Evolutionary conservation across 2,329 filamentous ascomycete genomes (phyloP).

Genomic region (Myriosclerotinia duriaeana): DNA sequence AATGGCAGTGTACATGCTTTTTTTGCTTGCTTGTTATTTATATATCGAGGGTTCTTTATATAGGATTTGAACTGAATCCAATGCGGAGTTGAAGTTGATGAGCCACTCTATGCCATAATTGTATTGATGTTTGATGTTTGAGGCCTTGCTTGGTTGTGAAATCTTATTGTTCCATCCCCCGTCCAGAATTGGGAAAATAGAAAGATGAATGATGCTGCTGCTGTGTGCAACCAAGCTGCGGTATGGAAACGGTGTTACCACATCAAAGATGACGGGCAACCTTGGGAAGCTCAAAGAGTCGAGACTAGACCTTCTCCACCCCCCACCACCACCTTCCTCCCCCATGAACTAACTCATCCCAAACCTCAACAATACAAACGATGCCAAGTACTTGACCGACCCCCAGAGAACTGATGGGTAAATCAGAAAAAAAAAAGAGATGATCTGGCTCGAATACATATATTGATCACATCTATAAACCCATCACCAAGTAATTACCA

Average conservation of each 20-base stretch:
- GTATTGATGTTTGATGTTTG: not conserved
- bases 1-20: too few relatives aligned
- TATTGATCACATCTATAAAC: slow-evolving; percentile 2
- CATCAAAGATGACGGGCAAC: not conserved
- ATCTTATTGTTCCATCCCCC: not conserved
- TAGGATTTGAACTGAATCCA: not conserved
- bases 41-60: not conserved
- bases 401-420: not conserved
- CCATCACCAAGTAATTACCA: not conserved
- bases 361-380: not conserved
- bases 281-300: not conserved
- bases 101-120: not conserved
- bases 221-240: not conserved
- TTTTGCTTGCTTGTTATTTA: not conserved
- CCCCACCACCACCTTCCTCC: not conserved
- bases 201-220: not conserved
- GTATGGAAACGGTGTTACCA: not conserved
- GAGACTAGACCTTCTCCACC: slow-evolving; percentile 7
- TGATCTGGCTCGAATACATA: slow-evolving; percentile 8
- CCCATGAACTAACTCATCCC: not conserved
- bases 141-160: not conserved
- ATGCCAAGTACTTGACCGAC: slow-evolving; percentile 1
- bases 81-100: not conserved
- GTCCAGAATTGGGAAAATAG: not conserved
- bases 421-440: not conserved